These are phyloP conservation scores for Phytophthora chlamydospora DNA, from an alignment of 352 stramenopile species.

Conservation along the genomic window DNA sequence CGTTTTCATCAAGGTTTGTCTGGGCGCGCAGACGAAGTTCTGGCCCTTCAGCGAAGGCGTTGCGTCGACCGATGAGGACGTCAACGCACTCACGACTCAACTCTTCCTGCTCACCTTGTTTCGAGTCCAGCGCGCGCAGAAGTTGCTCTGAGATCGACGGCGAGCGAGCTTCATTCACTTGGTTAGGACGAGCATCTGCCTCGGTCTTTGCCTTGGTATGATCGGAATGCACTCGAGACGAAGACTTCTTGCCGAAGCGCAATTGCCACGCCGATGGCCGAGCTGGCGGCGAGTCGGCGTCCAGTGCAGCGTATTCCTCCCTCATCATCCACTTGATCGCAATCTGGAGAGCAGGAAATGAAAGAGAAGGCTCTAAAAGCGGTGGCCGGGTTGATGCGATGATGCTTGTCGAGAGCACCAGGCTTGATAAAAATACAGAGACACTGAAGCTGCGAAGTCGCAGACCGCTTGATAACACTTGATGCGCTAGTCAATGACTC, in stretches of 20 bases:
- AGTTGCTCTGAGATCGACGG: conserved; percentile 51
- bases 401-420: conserved; percentile 1
- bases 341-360: conserved; percentile 1
- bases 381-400: conserved; percentile 15
- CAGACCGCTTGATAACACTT: neutral
- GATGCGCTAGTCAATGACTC: conserved; percentile 12
- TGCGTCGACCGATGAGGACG: conserved; percentile 57
- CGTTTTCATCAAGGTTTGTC: neutral
- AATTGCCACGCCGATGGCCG: conserved; percentile 63
- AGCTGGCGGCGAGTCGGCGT: conserved; percentile 32
- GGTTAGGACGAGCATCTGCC: neutral
- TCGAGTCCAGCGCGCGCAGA: conserved; percentile 37
- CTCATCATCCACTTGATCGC: conserved; percentile 9
- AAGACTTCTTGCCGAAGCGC: conserved; percentile 57
- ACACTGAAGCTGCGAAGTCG: conserved; percentile 1
- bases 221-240: neutral
- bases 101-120: conserved; percentile 33
- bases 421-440: conserved; percentile 32
- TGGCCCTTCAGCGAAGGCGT: conserved; percentile 50
- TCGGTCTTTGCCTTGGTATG: neutral
- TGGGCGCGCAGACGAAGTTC: conserved; percentile 28
- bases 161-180: conserved; percentile 8
- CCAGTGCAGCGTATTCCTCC: conserved; percentile 8
- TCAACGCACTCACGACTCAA: conserved; percentile 56
- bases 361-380: conserved; percentile 21